A percentile compares a stretch with the other conserved stretches of the same genome.
Conservation (phyloP, 352 stramenopile species). For the Globisporangium lucens region DNA sequence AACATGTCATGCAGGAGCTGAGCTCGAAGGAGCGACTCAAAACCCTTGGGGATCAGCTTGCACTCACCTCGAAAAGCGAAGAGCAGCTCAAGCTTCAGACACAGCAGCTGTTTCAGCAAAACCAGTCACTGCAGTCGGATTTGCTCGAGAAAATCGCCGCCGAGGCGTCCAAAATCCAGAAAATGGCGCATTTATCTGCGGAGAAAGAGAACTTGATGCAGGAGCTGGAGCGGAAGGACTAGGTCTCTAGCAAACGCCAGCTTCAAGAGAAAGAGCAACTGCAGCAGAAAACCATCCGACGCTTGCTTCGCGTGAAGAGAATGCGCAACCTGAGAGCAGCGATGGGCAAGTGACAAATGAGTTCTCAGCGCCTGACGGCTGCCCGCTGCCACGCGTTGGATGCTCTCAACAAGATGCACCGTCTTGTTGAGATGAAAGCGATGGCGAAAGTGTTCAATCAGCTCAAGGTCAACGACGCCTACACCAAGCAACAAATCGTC, state of each 20-base stretch:
- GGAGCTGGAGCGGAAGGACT: constrained; percentile 45
- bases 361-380: neutral
- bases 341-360: constrained; percentile 9
- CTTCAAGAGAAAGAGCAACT: constrained; percentile 24
- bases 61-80: constrained; percentile 53
- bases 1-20: constrained; percentile 55
- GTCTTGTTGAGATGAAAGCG: constrained; percentile 6
- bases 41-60: constrained; percentile 49
- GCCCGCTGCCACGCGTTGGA: constrained; percentile 4
- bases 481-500: neutral
- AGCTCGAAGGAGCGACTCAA: constrained; percentile 50
- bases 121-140: constrained; percentile 60
- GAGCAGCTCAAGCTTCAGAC: constrained; percentile 70
- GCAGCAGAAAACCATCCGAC: constrained; percentile 25
- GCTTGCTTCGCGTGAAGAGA: constrained; percentile 36
- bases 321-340: constrained; percentile 20
- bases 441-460: constrained; percentile 12
- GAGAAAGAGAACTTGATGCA: constrained; percentile 59
- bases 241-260: constrained; percentile 28
- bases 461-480: neutral
- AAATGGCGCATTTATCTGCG: constrained; percentile 54
- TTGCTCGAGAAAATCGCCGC: constrained; percentile 63
- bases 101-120: constrained; percentile 67
- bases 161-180: constrained; percentile 64
- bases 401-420: constrained; percentile 5